phyloP scores from a whole-genome alignment of 1,284 basidiomycete genomes.

The Fomitopsis betulina region DNA sequence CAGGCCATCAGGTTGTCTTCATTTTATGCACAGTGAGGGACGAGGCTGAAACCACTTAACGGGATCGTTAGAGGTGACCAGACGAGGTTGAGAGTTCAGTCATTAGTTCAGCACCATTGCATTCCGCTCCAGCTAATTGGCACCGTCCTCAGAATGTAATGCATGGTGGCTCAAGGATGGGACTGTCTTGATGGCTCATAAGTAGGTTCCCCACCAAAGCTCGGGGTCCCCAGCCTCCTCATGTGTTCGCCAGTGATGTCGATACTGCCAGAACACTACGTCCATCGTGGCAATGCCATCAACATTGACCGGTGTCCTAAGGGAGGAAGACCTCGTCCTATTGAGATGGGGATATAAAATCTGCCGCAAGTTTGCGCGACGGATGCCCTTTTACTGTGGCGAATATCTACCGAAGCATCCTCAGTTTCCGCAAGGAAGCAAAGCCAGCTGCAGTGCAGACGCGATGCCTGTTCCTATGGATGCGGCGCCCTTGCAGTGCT shows the following conservation, averaged over 20 bases:
- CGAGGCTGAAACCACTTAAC: conserved; percentile 40
- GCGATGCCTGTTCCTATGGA: conserved; percentile 35
- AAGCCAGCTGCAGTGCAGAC: conserved; percentile 32
- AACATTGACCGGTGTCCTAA: background rate
- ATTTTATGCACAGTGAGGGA: conserved; percentile 33
- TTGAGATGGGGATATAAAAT: conserved; percentile 57
- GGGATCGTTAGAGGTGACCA: conserved; percentile 34
- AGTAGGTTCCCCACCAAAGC: conserved; percentile 30
- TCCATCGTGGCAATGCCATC: conserved; percentile 23
- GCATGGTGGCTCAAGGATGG: conserved; percentile 40
- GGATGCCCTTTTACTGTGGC: conserved; percentile 53
- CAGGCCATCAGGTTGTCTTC: conserved; percentile 42
- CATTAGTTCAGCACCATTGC: background rate
- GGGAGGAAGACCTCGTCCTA: conserved; percentile 44
- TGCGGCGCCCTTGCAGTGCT: conserved; percentile 41
- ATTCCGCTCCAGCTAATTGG: too few species aligned
- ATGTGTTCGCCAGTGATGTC: conserved; percentile 26
- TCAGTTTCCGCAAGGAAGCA: conserved; percentile 39
- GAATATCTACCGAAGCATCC: conserved; percentile 46
- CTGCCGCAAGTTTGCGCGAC: conserved; percentile 50
- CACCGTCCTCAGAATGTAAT: conserved; percentile 29
- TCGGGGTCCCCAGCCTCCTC: background rate
- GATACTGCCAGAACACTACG: conserved; percentile 47
- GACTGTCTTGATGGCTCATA: conserved; percentile 44
- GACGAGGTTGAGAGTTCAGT: conserved; percentile 30